Evolutionary conservation across 1,284 basidiomycete species (phyloP).

Genomic region (Blastosporella zonata): DNA sequence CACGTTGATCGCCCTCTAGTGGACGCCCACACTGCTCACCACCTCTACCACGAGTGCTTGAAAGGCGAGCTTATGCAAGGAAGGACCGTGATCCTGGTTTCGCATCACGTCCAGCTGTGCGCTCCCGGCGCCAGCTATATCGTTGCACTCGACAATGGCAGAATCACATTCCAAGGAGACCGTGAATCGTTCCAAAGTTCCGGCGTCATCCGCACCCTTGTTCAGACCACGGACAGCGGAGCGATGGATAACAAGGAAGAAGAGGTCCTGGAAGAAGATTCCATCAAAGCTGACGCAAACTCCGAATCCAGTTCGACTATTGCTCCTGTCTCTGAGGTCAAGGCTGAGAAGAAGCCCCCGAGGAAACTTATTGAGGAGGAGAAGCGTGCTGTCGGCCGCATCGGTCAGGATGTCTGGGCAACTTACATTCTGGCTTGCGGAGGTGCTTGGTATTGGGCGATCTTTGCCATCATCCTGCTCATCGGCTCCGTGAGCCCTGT

Average conservation of each 20-base stretch:
- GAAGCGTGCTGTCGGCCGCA: constrained; percentile 81
- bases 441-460: constrained; percentile 63
- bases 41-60: constrained; percentile 80
- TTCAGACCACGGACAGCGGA: constrained; percentile 52
- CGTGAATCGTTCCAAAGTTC: constrained; percentile 66
- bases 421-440: constrained; percentile 78
- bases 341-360: constrained; percentile 63
- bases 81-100: constrained; percentile 84
- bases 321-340: constrained; percentile 37
- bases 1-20: constrained; percentile 36
- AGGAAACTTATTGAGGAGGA: constrained; percentile 92
- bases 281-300: constrained; percentile 26
- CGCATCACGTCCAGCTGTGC: constrained; percentile 85
- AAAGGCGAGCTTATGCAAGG: constrained; percentile 80
- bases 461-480: constrained; percentile 58
- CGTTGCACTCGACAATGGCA: constrained; percentile 84
- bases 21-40: constrained; percentile 86
- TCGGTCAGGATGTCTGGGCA: constrained; percentile 76
- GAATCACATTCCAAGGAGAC: constrained; percentile 73
- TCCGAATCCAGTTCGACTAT: constrained; percentile 55
- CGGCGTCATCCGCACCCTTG: constrained; percentile 62
- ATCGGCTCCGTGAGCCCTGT: constrained; percentile 75
- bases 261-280: constrained; percentile 28
- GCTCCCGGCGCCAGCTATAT: constrained; percentile 68
- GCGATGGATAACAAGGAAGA: constrained; percentile 43